Conservation (phyloP, 2,329 filamentous ascomycete genomes). For the Paraphaeosphaeria sporulosa region DNA sequence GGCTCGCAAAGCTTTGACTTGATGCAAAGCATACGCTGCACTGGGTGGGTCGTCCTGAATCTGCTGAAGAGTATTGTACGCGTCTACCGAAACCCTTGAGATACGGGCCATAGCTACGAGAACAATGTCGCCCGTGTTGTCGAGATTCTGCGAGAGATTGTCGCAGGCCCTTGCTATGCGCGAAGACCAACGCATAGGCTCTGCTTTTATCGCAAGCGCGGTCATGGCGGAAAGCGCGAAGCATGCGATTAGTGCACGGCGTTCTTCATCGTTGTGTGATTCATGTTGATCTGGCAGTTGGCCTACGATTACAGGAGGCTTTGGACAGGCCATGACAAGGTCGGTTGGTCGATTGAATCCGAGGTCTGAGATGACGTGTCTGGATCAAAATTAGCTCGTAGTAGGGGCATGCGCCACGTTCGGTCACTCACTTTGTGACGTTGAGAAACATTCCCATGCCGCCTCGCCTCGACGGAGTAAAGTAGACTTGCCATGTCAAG, state of each 20-base stretch:
- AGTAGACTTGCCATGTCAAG: constrained; percentile 24
- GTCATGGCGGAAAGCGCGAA: constrained; percentile 53
- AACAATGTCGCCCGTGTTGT: constrained; percentile 59
- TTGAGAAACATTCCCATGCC: constrained; percentile 18
- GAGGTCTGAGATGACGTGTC: constrained; percentile 19
- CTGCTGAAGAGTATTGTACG: constrained; percentile 28
- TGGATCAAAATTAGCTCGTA: neutral
- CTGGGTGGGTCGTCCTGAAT: constrained; percentile 10
- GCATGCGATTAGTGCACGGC: constrained; percentile 57
- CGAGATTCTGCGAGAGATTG: constrained; percentile 55
- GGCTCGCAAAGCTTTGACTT: constrained; percentile 12
- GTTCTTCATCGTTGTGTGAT: constrained; percentile 56
- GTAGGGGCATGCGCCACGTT: no score
- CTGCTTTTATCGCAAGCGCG: constrained; percentile 27
- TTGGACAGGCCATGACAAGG: constrained; percentile 15
- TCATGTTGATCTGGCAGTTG: constrained; percentile 27
- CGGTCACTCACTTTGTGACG: constrained; percentile 12
- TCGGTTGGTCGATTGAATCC: constrained; percentile 15
- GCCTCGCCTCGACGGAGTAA: constrained; percentile 14
- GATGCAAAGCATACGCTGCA: constrained; percentile 8
- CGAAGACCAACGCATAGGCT: constrained; percentile 59
- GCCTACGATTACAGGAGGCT: constrained; percentile 11
- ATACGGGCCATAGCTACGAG: constrained; percentile 53
- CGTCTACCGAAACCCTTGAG: constrained; percentile 27
- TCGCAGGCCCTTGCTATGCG: constrained; percentile 65